Evolutionary conservation across 148 eudicot species (phyloP), one percentile per base, ranked within the genome.

Genomic region (Chenopodium formosanum): DNA sequence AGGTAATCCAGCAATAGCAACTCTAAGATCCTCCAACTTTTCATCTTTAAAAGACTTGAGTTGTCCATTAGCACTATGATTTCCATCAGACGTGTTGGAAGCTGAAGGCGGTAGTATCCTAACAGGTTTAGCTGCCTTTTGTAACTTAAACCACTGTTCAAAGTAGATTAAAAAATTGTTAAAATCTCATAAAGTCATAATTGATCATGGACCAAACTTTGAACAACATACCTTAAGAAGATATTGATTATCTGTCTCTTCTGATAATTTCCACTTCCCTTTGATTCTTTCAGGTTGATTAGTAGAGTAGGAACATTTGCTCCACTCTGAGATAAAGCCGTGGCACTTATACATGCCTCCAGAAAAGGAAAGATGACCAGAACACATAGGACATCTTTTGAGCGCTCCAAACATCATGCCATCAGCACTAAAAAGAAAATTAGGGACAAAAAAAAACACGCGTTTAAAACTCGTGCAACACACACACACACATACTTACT

Each of bases 391-490:
- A 79, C 99, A 96, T 53, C 8, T 75, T 70, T 80, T 64, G 72
- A 90, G 94, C 34, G 92, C 92, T 84, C 99, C 99, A 84, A 96
- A 96, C 79, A 90, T 88, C 98, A 96, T 96, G 44, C 97, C 97
- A 89, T 96, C 99, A 77, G 95, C 99, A 88, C 99, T 96, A 76
- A 79, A 79, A 84, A 74, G 71, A 82, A 85, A 80, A 40, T 40
- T 40, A 40, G 44, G 34, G 31, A 75, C 31, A 79, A 27, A 2
- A 80, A 52, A 82, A 63, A 67, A 5, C 47, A 78, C 46, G 32
- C 46, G 69, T 65, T 52, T 73, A 62, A 73, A 46, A 40, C 44
- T 40, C 44, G 44, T 40, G 44, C 44, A 40, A 0, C 44, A 37
- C 40, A 5, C 44, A 37, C 44, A 32, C 37, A 40, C 44, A 40